These are phyloP conservation scores for Talaromyces ruber DNA, from an alignment of 495 filamentous ascomycete species.

Conservation along the genomic window DNA sequence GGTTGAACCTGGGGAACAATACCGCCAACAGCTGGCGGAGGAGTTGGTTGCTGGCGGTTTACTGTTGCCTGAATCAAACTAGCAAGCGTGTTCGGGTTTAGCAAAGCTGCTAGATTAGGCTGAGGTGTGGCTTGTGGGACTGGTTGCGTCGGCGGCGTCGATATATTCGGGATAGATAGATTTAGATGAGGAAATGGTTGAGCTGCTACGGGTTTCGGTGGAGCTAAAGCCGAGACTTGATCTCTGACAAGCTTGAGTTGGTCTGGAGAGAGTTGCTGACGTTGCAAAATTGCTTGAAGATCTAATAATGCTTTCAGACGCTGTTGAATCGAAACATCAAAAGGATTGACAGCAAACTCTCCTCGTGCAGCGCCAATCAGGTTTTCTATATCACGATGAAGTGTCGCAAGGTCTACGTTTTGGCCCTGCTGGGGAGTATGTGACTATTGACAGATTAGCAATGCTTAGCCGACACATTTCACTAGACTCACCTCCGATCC, in stretches of 20 bases:
- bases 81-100: slow-evolving; percentile 40
- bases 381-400: slow-evolving; percentile 73
- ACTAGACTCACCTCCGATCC: slow-evolving; percentile 22
- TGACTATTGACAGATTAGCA: slow-evolving; percentile 11
- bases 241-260: slow-evolving; percentile 73
- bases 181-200: slow-evolving; percentile 16
- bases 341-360: slow-evolving; percentile 63
- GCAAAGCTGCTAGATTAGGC: slow-evolving; percentile 27
- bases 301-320: slow-evolving; percentile 80
- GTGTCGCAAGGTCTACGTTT: slow-evolving; percentile 48
- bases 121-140: slow-evolving; percentile 21
- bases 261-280: slow-evolving; percentile 67
- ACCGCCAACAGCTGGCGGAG: slow-evolving; percentile 25
- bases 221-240: slow-evolving; percentile 63
- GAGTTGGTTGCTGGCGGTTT: slow-evolving; percentile 31
- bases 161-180: slow-evolving; percentile 13
- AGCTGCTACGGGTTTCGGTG: slow-evolving; percentile 9
- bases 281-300: slow-evolving; percentile 71
- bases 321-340: slow-evolving; percentile 63
- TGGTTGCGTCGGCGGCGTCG: slow-evolving; percentile 25
- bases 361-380: slow-evolving; percentile 61
- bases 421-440: slow-evolving; percentile 32
- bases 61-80: slow-evolving; percentile 42
- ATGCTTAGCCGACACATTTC: background rate
- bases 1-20: slow-evolving; percentile 15